phyloP scores from a whole-genome alignment of 805 yeast genomes.

The Kregervanrija delftensis region DNA sequence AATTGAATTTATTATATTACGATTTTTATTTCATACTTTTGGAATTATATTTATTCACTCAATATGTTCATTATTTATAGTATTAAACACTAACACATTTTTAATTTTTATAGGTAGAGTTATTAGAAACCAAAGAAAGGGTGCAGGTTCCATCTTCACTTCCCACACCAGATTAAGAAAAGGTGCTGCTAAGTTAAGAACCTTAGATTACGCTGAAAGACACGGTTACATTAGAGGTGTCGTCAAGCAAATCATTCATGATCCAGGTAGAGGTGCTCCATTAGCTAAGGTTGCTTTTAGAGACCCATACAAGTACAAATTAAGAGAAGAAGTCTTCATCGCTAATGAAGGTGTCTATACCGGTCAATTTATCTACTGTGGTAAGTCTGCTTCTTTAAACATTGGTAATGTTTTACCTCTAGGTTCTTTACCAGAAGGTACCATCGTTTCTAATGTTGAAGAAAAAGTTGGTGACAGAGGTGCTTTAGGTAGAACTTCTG shows the following conservation, averaged over 20 bases:
- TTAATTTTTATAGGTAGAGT: conserved; percentile 79
- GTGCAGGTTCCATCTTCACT: conserved; percentile 99
- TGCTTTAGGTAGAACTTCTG: conserved; percentile 98
- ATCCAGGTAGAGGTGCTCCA: conserved; percentile 99
- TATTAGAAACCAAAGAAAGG: conserved; percentile 99
- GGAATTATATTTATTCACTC: background rate
- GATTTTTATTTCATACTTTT: background rate
- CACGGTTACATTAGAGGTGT: conserved; percentile 99
- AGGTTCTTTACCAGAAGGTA: conserved; percentile 97
- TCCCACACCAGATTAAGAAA: conserved; percentile 99
- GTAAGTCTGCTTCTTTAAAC: conserved; percentile 94
- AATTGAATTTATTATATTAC: too few relatives aligned
- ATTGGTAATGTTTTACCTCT: conserved; percentile 95
- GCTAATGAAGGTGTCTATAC: conserved; percentile 99
- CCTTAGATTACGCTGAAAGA: conserved; percentile 97
- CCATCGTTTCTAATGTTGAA: conserved; percentile 51
- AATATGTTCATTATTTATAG: conserved; percentile 9
- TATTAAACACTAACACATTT: conserved; percentile 24
- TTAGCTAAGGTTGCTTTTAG: conserved; percentile 97
- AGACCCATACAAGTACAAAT: conserved; percentile 97
- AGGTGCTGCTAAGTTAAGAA: conserved; percentile 99
- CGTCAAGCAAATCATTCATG: conserved; percentile 97
- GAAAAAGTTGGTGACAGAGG: conserved; percentile 81
- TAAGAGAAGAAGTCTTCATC: conserved; percentile 95
- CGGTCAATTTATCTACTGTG: conserved; percentile 97